Base-by-base conservation (phyloP, 306 rosid species). In the Psophocarpus tetragonolobus region DNA sequence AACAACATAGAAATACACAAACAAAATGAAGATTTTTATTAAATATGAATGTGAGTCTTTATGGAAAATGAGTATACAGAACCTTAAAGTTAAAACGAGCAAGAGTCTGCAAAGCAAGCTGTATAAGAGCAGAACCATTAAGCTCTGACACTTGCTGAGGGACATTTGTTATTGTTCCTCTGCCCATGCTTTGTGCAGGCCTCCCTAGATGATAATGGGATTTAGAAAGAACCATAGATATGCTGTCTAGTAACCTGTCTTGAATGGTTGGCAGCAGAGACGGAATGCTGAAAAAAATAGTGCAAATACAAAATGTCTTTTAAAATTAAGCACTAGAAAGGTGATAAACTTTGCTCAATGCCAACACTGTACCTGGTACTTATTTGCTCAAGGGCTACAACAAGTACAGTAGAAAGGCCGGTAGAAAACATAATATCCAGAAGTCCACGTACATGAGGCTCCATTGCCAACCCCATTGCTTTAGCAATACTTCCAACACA, bases 401-500 rank as follows among this genome's bases (percentile, higher is more conserved):
- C 97, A 58, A 95, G 99, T 8, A 91, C 93, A 41, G 83, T 75
- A 71, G 97, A 95, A 66, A 95, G 97, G 57, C 99, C 97, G 47
- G 97, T 84, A 77, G 94, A 91, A 61, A 89, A 89, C 99, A 95
- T 92, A 84, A 90, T 85, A 87, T 95, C 99, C 84, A 95, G 68
- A 79, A 95, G 97, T 73, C 96, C 89, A 57, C 90, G 91, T 74
- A 95, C 95, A 68, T 95, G 91, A 77, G 95, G 89, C 81, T 95
- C 99, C 93, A 91, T 91, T 20, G 82, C 87, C 74, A 87, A 81
- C 51, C 99, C 97, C 99, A 95, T 89, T 71, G 99, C 97, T 88
- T 85, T 95, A 13, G 99, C 96, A 76, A 95, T 95, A 87, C 89
- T 92, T 86, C 99, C 99, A 82, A 92, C 99, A 85, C 97, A 95